Evolutionary conservation across 441 rosid genomes (phyloP), one percentile per base, ranked within the genome.

Genomic region (Francoa sonchifolia): DNA sequence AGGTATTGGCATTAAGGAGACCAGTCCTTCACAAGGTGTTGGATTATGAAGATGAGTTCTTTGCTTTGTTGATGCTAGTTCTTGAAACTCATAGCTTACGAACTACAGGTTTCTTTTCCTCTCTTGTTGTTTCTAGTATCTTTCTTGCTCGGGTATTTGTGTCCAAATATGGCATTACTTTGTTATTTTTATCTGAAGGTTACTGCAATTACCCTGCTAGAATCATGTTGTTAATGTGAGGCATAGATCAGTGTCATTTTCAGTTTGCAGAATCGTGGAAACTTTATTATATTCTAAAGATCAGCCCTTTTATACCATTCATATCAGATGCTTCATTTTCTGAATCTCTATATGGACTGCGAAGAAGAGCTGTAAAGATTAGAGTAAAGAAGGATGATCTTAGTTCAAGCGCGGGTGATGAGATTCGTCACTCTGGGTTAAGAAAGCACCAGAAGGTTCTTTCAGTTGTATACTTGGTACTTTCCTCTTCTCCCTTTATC

Each of bases 21-120:
- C 89, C 99, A 0, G 59, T 90, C 45, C 77, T 90, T 8, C 99
- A 90, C 44, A 90, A 72, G 47, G 69, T 90, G 30, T 70, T 90
- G 50, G 96, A 90, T 62, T 78, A 71, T 32, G 99, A 90, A 44
- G 99, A 90, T 59, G 99, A 90, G 45, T 90, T 83, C 76, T 90
- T 71, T 59, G 82, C 87, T 53, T 52, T 76, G 57, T 73, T 90
- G 51, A 82, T 82, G 96, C 66, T 82, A 62, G 65, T 82, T 36
- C 95, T 90, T 3, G 99, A 90, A 66, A 71, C 76, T 30, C 99
- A 86, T 62, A 86, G 99, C 72, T 73, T 90, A 50, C 67, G 95
- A 47, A 90, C 78, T 33, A 82, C 99, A 68, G 99, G 99, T 90
- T 59, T 27, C 12, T 32, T 39, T 10, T 40, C 1, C 32, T 22